phyloP scores from a whole-genome alignment of 805 yeast genomes.

The Kuraishia capsulata region DNA sequence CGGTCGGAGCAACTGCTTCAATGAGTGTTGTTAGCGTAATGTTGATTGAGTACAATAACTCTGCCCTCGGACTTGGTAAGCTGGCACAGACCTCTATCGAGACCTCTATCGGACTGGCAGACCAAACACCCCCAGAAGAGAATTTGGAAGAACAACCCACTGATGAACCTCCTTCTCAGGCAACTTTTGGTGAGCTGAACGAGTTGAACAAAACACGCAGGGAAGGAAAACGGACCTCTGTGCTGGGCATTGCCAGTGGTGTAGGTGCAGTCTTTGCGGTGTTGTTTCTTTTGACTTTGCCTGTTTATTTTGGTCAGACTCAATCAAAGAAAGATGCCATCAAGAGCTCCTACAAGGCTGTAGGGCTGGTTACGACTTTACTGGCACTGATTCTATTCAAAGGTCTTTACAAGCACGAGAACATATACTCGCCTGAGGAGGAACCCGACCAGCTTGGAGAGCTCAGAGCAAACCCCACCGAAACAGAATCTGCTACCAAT shows the following conservation, averaged over 20 bases:
- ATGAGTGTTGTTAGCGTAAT: slow-evolving; percentile 39
- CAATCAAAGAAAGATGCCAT: slow-evolving; percentile 34
- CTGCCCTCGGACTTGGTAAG: slow-evolving; percentile 19
- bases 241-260: slow-evolving; percentile 56
- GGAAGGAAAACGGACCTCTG: slow-evolving; percentile 50
- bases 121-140: slow-evolving; percentile 4
- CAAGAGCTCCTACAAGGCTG: slow-evolving; percentile 36
- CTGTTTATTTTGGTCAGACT: slow-evolving; percentile 33
- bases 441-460: slow-evolving; percentile 20
- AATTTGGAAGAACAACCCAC: slow-evolving; percentile 4
- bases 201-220: slow-evolving; percentile 16
- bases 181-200: slow-evolving; percentile 10
- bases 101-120: no score
- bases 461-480: slow-evolving; percentile 14
- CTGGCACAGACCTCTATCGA: slow-evolving; percentile 29
- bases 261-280: slow-evolving; percentile 63
- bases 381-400: slow-evolving; percentile 28
- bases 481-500: slow-evolving; percentile 7
- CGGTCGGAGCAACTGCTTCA: slow-evolving; percentile 45
- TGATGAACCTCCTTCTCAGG: slow-evolving; percentile 2
- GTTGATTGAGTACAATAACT: slow-evolving; percentile 35
- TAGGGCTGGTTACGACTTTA: slow-evolving; percentile 32
- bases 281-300: slow-evolving; percentile 43
- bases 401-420: slow-evolving; percentile 36
- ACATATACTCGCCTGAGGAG: slow-evolving; percentile 18